A percentile compares a stretch with the other conserved stretches of the same genome.
Evolutionary conservation across 192 early-diverging fungal genomes (phyloP).

Genomic region (Funneliformis mosseae): DNA sequence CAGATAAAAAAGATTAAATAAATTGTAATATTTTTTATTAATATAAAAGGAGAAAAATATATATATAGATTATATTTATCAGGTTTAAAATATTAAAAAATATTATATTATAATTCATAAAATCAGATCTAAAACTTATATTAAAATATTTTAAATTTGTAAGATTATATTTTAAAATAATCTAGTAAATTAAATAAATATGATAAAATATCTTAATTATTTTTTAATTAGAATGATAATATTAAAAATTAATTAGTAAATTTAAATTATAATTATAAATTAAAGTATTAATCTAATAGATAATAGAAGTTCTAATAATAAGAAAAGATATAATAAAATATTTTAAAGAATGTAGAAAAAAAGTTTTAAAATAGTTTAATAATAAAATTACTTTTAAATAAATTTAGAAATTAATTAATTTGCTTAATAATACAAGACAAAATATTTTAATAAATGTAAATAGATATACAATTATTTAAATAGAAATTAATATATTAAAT

Average conservation of each 20-base stretch:
- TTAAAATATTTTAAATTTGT: not conserved
- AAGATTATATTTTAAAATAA: conserved; percentile 4
- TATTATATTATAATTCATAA: too few species aligned
- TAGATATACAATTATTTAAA: not conserved
- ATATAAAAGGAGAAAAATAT: too few species aligned
- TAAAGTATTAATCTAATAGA: not conserved
- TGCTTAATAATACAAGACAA: conserved; percentile 19
- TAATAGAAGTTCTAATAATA: not conserved
- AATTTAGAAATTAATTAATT: conserved; percentile 9
- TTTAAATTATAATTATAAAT: not conserved
- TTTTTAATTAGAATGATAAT: not conserved
- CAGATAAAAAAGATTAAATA: too few species aligned
- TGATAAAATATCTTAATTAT: not conserved
- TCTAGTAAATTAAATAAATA: not conserved
- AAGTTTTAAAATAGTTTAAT: not conserved
- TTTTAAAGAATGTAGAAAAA: not conserved
- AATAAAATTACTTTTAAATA: too few species aligned
- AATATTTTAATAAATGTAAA: not conserved
- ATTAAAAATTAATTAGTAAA: not conserved
- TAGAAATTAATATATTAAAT: not conserved
- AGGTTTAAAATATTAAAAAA: too few species aligned
- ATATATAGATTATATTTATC: too few species aligned
- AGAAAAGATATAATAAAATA: not conserved
- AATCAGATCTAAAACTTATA: not conserved
- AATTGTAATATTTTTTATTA: too few species aligned